Evolutionary conservation across 1,284 basidiomycete species (phyloP), one percentile per base, ranked within the genome.

Genomic region (Ganoderma leucocontextum): DNA sequence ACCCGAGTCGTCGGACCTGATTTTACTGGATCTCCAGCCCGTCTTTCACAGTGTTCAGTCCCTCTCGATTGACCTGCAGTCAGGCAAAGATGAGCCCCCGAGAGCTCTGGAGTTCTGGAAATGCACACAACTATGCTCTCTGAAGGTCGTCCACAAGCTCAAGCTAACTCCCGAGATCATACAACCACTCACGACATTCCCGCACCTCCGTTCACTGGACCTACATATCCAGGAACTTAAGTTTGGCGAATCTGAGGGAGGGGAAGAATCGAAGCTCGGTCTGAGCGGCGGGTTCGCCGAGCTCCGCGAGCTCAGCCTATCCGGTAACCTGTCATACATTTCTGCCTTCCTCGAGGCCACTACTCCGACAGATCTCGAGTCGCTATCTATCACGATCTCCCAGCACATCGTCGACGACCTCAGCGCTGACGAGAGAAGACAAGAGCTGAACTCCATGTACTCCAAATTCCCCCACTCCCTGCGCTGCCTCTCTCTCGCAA

Each of bases 81-180:
- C 58, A 4, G 38, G 38, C 38, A 60, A 60, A 39, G 58, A 60
- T 25, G 38, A 60, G 8, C 10, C 36, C 0, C 29, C 63, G 1
- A 41, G 53, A 42, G 41, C 8, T 1, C 25, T 68, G 1, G n/a
- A 53, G 12, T 64, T 68, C n/a, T 68, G 67, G 67, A 33, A 29
- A 1, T 29, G 36, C 15, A 41, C 52, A 0, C 59, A 65, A 19
- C 35, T 68, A 4, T 52, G 22, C 8, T 33, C 52, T 3, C 63
- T 68, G 12, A 33, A 33, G 7, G 60, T 68, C 13, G 9, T n/a
- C 1, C 52, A 41, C 47, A 44, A 60, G 19, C 33, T 57, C 7
- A 25, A 22, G 2, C 42, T 65, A 17, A 65, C 59, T 15, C 9
- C 29, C 12, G 57, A 49, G 17, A 29, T 42, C 19, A 35, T 68